A percentile compares a stretch with the other conserved stretches of the same genome.
phyloP scores from a whole-genome alignment of 2,329 filamentous ascomycete species.

The Talaromyces atroroseus region DNA sequence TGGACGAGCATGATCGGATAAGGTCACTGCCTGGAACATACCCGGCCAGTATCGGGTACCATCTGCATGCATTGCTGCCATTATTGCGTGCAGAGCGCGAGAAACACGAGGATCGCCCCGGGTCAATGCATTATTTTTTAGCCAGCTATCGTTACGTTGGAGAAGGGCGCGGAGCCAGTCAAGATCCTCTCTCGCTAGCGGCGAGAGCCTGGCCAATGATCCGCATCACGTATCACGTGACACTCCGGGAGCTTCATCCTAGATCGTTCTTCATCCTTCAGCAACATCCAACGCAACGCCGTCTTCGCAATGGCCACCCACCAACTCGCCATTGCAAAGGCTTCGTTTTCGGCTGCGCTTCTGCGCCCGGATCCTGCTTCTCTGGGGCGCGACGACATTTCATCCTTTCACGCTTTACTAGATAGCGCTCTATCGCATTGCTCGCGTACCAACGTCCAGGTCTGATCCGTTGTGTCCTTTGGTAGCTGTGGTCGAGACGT shows the following conservation, averaged over 20 bases:
- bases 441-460: slow-evolving; percentile 79
- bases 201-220: too few relatives aligned
- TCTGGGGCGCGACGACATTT: slow-evolving; percentile 63
- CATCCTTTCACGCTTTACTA: slow-evolving; percentile 62
- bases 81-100: too few relatives aligned
- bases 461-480: slow-evolving; percentile 53
- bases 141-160: too few relatives aligned
- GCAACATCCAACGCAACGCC: neutral
- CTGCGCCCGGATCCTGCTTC: slow-evolving; percentile 68
- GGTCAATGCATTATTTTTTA: too few relatives aligned
- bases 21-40: neutral
- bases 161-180: too few relatives aligned
- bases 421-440: slow-evolving; percentile 63
- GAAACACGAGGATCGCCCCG: too few relatives aligned
- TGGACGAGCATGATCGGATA: neutral
- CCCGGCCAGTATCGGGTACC: too few relatives aligned
- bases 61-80: too few relatives aligned
- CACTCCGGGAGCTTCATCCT: neutral
- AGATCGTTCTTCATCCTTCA: neutral
- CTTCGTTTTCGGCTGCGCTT: slow-evolving; percentile 67
- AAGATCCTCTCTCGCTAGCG: too few relatives aligned
- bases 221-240: neutral
- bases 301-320: slow-evolving; percentile 55
- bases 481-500: slow-evolving; percentile 18
- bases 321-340: slow-evolving; percentile 71